phyloP scores from a whole-genome alignment of 176 grass and related monocot species.

The Eleusine indica region DNA sequence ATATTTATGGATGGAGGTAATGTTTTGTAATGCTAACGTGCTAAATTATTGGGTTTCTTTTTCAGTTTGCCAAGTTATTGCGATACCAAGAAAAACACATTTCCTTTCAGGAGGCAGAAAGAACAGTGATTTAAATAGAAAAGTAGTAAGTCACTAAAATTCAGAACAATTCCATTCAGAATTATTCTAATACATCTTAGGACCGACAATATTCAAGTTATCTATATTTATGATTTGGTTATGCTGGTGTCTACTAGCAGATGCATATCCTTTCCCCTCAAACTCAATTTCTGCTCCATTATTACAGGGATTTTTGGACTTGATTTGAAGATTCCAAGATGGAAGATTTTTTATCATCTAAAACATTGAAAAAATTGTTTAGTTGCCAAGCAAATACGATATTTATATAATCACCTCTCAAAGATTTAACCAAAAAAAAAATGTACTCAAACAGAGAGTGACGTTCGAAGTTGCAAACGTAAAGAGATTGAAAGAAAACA shows the following conservation, averaged over 20 bases:
- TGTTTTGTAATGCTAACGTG: slow-evolving; percentile 25
- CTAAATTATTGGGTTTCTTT: neutral
- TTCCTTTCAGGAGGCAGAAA: slow-evolving; percentile 62
- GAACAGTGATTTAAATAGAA: slow-evolving; percentile 51
- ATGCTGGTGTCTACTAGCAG: neutral
- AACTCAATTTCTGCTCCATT: neutral
- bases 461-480: neutral
- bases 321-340: slow-evolving; percentile 31
- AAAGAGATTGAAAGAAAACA: neutral
- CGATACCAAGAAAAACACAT: slow-evolving; percentile 54
- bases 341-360: neutral
- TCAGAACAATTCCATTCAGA: neutral
- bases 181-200: neutral
- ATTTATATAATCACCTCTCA: neutral
- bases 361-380: neutral
- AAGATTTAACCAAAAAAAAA: neutral
- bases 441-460: neutral
- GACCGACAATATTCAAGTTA: neutral
- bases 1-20: neutral
- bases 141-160: slow-evolving; percentile 44
- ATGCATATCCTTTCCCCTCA: neutral
- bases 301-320: slow-evolving; percentile 27
- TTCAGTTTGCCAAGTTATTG: slow-evolving; percentile 83
- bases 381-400: neutral
- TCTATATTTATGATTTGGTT: neutral